Conservation (phyloP, 257 asterid species). For the Misopates orontium region DNA sequence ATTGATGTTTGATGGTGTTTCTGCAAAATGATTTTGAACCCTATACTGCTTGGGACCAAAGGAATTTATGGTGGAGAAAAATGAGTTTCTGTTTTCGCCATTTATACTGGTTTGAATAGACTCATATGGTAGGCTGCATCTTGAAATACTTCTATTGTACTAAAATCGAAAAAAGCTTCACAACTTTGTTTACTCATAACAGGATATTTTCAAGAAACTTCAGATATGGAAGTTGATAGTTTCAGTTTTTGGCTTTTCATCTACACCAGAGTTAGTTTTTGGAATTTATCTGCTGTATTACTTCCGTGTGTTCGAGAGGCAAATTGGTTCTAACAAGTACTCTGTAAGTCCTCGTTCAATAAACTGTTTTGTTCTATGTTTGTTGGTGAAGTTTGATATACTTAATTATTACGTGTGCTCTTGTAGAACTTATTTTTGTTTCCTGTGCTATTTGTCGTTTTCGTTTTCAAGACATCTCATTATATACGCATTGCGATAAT, state of each 20-base stretch:
- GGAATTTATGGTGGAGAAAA: constrained; percentile 3
- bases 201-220: constrained; percentile 88
- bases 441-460: neutral
- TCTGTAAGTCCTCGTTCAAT: constrained; percentile 60
- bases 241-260: constrained; percentile 84
- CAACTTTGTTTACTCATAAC: constrained; percentile 41
- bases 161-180: neutral
- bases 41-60: neutral
- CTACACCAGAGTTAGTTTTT: constrained; percentile 91
- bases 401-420: constrained; percentile 6
- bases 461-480: constrained; percentile 19
- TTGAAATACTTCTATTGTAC: neutral
- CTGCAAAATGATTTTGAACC: constrained; percentile 11
- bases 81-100: neutral
- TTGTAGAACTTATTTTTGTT: constrained; percentile 5
- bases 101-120: neutral
- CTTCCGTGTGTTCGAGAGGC: constrained; percentile 98
- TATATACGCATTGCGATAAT: constrained; percentile 17
- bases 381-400: constrained; percentile 23
- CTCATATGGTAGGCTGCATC: neutral
- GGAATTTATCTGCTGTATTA: constrained; percentile 90
- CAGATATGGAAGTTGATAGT: constrained; percentile 93
- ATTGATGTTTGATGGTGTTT: neutral
- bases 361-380: constrained; percentile 25
- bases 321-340: constrained; percentile 94